Evolutionary conservation across 148 eudicot genomes (phyloP), one percentile per base, ranked within the genome.

Genomic region (Fagopyrum tataricum): DNA sequence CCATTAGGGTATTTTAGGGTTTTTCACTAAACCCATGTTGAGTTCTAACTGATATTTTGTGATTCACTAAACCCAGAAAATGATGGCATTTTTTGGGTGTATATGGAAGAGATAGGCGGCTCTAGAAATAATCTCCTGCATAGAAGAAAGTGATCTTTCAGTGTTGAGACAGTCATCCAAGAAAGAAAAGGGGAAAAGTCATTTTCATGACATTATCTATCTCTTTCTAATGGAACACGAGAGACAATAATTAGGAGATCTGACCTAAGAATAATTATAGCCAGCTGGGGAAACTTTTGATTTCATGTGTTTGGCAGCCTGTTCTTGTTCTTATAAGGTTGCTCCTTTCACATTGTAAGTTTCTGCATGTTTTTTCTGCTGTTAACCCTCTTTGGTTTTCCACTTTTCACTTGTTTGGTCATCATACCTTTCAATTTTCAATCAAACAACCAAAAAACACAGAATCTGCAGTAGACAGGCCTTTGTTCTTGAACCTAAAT

Each of bases 261-360:
- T 64, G 69, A 64, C 43, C 43, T 31, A 37, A 31, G 44, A 64
- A 64, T 64, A 64, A 64, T 64, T 31, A 64, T 31, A 39, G 44
- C 43, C 69, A 64, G 69, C 42, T 64, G 69, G 69, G 20, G 10
- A 39, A 64, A 64, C 44, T 61, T 31, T 31, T 64, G 43, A 64
- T 37, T 43, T 64, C 69, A 64, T 64, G 69, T 64, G 69, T 64
- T 64, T 64, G 69, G 69, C 69, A 64, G 69, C 69, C 43, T 64
- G 69, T 64, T 64, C 69, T 64, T 64, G 69, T 64, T 64, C 69
- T 64, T 39, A 39, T 64, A 12, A 6, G 6, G 15, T 37, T 10
- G 44, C 44, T 39, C 6, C 15, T 37, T 64, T 64, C 69, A 64
- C 67, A 37, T 64, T 64, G 69, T 64, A 64, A 13, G 42, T 18